These are phyloP conservation scores for Pontederia paniculata DNA, from an alignment of 176 grass and related monocot genomes.

Conservation along the genomic window DNA sequence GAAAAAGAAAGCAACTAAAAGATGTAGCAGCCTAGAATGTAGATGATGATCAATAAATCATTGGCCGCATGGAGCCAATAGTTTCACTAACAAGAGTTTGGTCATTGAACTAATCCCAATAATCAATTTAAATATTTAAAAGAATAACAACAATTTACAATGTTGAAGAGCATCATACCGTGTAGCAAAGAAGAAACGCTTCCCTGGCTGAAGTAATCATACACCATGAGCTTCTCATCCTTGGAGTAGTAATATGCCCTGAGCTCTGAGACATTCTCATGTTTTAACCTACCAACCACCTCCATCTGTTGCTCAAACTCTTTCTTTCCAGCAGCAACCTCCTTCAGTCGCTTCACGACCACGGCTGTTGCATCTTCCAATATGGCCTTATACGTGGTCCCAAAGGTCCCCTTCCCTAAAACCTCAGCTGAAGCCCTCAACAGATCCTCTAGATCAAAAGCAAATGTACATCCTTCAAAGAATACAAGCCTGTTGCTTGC, in stretches of 20 bases:
- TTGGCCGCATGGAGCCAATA: too few relatives aligned
- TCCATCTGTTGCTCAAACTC: constrained; percentile 99
- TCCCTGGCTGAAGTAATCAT: constrained; percentile 60
- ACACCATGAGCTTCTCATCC: constrained; percentile 94
- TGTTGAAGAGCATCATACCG: constrained; percentile 27
- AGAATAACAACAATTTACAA: neutral
- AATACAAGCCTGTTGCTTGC: constrained; percentile 72
- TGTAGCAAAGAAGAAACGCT: constrained; percentile 79
- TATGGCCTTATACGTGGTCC: constrained; percentile 68
- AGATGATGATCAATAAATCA: too few relatives aligned
- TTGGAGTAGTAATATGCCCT: constrained; percentile 92
- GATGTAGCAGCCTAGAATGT: too few relatives aligned
- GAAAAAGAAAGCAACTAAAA: too few relatives aligned
- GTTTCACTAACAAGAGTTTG: too few relatives aligned
- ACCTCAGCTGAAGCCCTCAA: constrained; percentile 91
- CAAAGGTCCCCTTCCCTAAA: constrained; percentile 74
- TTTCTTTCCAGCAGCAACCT: constrained; percentile 49
- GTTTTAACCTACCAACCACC: constrained; percentile 50
- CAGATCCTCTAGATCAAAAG: constrained; percentile 81
- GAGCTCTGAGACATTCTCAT: constrained; percentile 65
- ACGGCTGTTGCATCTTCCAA: constrained; percentile 76
- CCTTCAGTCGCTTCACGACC: constrained; percentile 91
- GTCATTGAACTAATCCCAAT: too few relatives aligned
- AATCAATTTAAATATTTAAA: too few relatives aligned
- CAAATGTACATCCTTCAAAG: constrained; percentile 62